Evolutionary conservation across 768 basidiomycete species (phyloP), one percentile per base, ranked within the genome.

Genomic region (Leucosporidium scottii): DNA sequence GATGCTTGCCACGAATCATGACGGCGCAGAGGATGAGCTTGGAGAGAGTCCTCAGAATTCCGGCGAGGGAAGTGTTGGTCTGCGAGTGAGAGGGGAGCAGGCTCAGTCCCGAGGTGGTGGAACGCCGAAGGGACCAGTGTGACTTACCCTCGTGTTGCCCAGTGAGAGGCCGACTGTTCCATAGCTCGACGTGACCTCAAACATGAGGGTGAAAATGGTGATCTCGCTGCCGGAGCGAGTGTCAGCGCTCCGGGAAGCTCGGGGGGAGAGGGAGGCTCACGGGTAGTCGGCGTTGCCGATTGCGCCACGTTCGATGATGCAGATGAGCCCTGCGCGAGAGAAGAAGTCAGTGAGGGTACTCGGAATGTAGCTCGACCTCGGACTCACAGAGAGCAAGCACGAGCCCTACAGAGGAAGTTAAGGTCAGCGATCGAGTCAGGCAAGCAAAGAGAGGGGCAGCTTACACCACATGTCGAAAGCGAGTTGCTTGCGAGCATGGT

Each of bases 391-490:
- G 39, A 44, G 39, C 39, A 13, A 44, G 39, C 7, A 44, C 39
- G 39, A 44, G 39, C 39, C 39, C 39, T 44, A 13, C 3, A 15
- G 10, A 44, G 39, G 6, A n/a, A n/a, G 8, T 17, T 7, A n/a
- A 44, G 39, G 12, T 44, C 21, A 58, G 34, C 12, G 1, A 8
- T 9, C 36, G 18, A 23, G n/a, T 18, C 27, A 27, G 15, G 30
- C 4, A 21, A 25, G 5, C n/a, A 15, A 12, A 18, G 18, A 59
- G n/a, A n/a, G n/a, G n/a, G n/a, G n/a, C n/a, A 44, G 27, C 58
- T 59, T 25, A 59, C 58, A 96, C 94, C 93, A 96, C 84, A 97
- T 91, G 78, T 96, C 93, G 70, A 96, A 97, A 3, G 93, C 89
- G 65, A 99, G 85, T 76, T 99, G 94, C 73, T 83, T 84, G 57